phyloP scores from a whole-genome alignment of 352 stramenopile species.

The Poterioochromonas sp. region DNA sequence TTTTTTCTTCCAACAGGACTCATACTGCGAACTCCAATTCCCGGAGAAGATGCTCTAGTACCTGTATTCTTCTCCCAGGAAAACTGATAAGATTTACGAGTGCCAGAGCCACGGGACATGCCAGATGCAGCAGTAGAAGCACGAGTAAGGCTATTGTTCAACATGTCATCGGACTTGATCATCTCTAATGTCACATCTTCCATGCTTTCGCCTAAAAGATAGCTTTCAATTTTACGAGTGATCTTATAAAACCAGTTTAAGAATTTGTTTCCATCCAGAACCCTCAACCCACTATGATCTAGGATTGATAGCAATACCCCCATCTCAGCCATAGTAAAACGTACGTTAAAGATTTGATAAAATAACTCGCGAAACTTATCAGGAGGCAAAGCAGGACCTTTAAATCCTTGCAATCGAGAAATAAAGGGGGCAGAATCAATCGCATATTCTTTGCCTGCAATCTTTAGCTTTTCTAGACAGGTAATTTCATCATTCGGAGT shows the following conservation, averaged over 20 bases:
- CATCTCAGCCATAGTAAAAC: conserved; percentile 23
- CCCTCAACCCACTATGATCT: background rate
- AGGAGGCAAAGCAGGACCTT: conserved; percentile 21
- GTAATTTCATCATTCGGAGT: conserved; percentile 15
- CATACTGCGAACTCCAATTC: too few species aligned
- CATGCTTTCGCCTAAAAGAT: background rate
- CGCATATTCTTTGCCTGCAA: background rate
- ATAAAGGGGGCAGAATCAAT: background rate
- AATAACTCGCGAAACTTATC: conserved; percentile 9
- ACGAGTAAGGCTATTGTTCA: too few species aligned
- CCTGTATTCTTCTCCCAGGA: too few species aligned
- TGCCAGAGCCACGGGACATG: background rate
- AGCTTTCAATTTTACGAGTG: background rate
- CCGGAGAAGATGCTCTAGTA: too few species aligned
- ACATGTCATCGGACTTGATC: too few species aligned
- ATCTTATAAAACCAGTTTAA: conserved; percentile 30
- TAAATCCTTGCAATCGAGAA: background rate
- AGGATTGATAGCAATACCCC: conserved; percentile 2
- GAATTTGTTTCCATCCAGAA: conserved; percentile 20
- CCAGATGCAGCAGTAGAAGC: too few species aligned
- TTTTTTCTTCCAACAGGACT: too few species aligned
- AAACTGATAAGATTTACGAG: background rate
- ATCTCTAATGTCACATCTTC: too few species aligned
- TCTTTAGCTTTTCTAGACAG: background rate
- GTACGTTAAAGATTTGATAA: conserved; percentile 1